phyloP scores from a whole-genome alignment of 1,284 basidiomycete genomes.

The Pholiota adiposa region DNA sequence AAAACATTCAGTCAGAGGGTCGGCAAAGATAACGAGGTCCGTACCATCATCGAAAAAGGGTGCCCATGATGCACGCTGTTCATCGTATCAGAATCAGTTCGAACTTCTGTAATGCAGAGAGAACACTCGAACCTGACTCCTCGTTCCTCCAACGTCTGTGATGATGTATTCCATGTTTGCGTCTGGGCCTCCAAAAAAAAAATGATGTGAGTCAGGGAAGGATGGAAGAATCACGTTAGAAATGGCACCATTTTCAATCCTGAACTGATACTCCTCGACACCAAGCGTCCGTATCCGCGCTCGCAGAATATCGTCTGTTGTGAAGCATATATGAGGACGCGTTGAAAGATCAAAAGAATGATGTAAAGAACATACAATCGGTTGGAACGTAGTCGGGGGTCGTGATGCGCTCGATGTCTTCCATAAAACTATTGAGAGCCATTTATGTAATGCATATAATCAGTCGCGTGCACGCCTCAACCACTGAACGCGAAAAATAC shows the following conservation, averaged over 20 bases:
- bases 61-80: conserved; percentile 62
- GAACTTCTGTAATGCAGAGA: no score
- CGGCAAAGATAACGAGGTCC: conserved; percentile 6
- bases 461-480: background rate
- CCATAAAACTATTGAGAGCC: conserved; percentile 55
- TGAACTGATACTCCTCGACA: conserved; percentile 68
- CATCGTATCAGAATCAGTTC: background rate
- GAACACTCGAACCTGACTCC: conserved; percentile 46
- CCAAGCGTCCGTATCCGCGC: conserved; percentile 70
- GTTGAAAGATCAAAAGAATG: background rate
- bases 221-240: background rate
- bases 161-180: conserved; percentile 63
- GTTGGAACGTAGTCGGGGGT: conserved; percentile 56
- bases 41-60: conserved; percentile 67
- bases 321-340: conserved; percentile 1
- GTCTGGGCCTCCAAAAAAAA: conserved; percentile 26
- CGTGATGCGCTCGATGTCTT: conserved; percentile 65
- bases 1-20: background rate
- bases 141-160: conserved; percentile 70
- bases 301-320: conserved; percentile 66
- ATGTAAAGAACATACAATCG: conserved; percentile 44
- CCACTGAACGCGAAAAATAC: conserved; percentile 28
- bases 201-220: conserved; percentile 11
- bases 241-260: conserved; percentile 50
- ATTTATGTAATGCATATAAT: background rate